Base-by-base conservation (phyloP, 1,284 basidiomycete species). In the Hemileia vastatrix region DNA sequence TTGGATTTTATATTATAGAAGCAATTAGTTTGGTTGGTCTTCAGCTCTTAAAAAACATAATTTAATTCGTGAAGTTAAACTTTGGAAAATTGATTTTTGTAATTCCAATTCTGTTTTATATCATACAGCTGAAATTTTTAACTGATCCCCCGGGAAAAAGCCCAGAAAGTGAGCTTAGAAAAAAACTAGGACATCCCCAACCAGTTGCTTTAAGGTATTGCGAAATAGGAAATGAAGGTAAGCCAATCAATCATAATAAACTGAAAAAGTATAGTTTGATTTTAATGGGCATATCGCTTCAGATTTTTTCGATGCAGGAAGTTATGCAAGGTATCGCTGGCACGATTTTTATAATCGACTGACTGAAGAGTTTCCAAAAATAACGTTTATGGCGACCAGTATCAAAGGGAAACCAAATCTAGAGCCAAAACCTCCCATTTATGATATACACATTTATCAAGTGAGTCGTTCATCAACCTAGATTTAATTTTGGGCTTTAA, bases 321-420 rank as follows among this genome's bases (percentile, higher is more conserved):
- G 49, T 21, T 27, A 50, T 27, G n/a, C 49, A 21, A n/a, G n/a
- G n/a, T 50, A 50, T 23, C 49, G 49, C 21, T 50, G 49, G 49
- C n/a, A 23, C 21, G 21, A 50, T 23, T 23, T 50, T 6, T 19
- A 19, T 18, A 15, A 19, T 9, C 6, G 21, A 15, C 49, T 50
- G 5, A 50, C 31, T 19, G 15, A 27, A 50, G 21, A 50, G 49
- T 50, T 50, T 50, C 49, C 49, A 15, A 1, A 50, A 4, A 19
- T 50, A 6, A 50, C 21, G 13, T 50, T 50, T 27, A 23, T 50
- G 11, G 49, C 49, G n/a, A 50, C 49, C 49, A 50, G 15, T 50
- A 24, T 9, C 3, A 19, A 19, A 23, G 13, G 31, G 15, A 27
- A 50, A 23, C 19, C 24, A 4, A 23, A 50, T 21, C 49, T 50